Evolutionary conservation across 371 early-diverging fungal genomes (phyloP), one percentile per base, ranked within the genome.

Genomic region (Capillidium rhysosporum): DNA sequence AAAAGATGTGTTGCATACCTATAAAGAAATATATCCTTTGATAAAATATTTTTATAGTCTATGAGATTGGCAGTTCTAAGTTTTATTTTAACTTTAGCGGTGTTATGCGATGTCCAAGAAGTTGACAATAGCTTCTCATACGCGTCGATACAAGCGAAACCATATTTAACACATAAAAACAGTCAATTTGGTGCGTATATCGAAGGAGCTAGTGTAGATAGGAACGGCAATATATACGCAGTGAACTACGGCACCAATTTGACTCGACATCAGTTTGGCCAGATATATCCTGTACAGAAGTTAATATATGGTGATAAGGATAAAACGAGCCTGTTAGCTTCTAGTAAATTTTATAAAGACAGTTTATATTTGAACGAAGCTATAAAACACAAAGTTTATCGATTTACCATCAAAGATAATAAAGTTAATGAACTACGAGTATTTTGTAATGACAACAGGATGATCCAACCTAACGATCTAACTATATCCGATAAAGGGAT

Each of bases 381-480:
- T 28, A 26, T 23, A 4, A 47, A 47, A 5, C 48, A 47, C 48
- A 10, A 16, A 4, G 29, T 47, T 26, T 26, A 21, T 16, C 10
- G 25, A 23, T 5, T 47, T 21, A 24, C 10, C 28, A 23, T 26
- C 48, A 16, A 24, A 7, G n/a, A 26, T 23, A 55, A 55, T 23
- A 28, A 12, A 10, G 46, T 26, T 24, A 1, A 28, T 18, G 39
- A 30, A 39, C 18, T 44, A n/a, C 34, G 34, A 20, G 55, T 59
- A 31, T 65, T 69, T 41, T 73, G 69, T 48, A 45, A 58, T 44
- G 56, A 61, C 55, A 20, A 57, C 1, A 29, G 21, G 12, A 65
- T 71, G 51, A 49, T 73, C 39, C 69, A 68, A 56, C 73, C 73
- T 29, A 73, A 73, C 55, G 73, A 73, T 58, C 48, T 73, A 16